These are phyloP conservation scores for Raphidocelis subcapitata DNA, from an alignment of 139 green algal genomes.

Conservation along the genomic window DNA sequence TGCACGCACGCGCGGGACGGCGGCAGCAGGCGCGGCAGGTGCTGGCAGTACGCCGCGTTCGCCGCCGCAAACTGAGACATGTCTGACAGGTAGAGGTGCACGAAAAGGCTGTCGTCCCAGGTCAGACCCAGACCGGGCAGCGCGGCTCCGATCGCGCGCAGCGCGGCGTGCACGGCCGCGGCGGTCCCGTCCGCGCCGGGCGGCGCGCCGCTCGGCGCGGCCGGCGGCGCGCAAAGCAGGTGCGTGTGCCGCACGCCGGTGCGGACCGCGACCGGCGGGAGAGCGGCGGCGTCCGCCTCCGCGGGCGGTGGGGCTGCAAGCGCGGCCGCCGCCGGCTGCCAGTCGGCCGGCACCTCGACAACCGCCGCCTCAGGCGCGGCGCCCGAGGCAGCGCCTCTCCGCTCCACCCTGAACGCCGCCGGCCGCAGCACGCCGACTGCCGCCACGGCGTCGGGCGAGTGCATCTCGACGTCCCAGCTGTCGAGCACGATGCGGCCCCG, in stretches of 20 bases:
- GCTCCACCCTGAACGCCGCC: conserved; percentile 69
- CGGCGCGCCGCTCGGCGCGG: too few species aligned
- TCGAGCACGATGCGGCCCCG: conserved; percentile 74
- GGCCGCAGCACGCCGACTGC: conserved; percentile 63
- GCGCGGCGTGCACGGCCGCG: conserved; percentile 4
- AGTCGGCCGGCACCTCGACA: conserved; percentile 37
- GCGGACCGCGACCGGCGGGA: too few species aligned
- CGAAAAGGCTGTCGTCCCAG: conserved; percentile 68
- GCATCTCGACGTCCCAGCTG: conserved; percentile 44
- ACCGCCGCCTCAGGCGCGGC: conserved; percentile 2
- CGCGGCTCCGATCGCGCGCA: neutral
- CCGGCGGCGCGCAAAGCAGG: too few species aligned
- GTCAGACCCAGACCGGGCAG: conserved; percentile 35
- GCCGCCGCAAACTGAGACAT: conserved; percentile 87
- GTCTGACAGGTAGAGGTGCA: conserved; percentile 85
- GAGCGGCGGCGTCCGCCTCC: too few species aligned
- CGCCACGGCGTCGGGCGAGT: conserved; percentile 33
- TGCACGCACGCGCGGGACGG: conserved; percentile 85
- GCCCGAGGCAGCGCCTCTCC: neutral
- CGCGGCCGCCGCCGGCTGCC: neutral
- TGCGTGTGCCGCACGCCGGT: too few species aligned
- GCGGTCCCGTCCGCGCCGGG: neutral
- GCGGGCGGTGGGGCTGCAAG: too few species aligned
- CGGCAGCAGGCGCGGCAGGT: conserved; percentile 70
- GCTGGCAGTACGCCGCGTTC: conserved; percentile 82